Evolutionary conservation across 441 rosid genomes (phyloP), one percentile per base, ranked within the genome.

Genomic region (Francoa sonchifolia): DNA sequence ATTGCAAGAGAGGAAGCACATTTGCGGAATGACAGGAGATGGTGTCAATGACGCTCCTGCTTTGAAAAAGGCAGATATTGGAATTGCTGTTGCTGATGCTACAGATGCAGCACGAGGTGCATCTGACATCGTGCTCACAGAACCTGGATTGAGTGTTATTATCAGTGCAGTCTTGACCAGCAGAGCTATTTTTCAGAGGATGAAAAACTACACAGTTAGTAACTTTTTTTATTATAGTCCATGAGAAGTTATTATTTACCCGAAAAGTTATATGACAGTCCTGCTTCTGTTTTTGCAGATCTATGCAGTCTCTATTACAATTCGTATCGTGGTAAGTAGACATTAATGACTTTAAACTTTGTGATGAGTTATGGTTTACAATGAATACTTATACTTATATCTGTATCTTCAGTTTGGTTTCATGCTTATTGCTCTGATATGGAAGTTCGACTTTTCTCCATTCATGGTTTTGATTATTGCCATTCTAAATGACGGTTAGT

Each of bases 391-490:
- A 1, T 17, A 12, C 47, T 21, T 39, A 5, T 35, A 35, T 36
- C 12, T 30, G 47, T 49, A 54, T 58, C 20, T 42, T 67, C 74
- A 82, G 97, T 73, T 82, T 40, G 94, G 97, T 15, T 89, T 89
- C 67, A 48, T 89, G 92, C 48, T 89, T 36, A 84, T 89, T 55
- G 97, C 97, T 48, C 57, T 84, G 51, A 79, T 89, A 61, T 89
- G 95, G 95, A 75, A 77, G 74, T 84, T 55, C 9, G 95, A 89
- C 64, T 85, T 89, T 64, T 74, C 97, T 10, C 95, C 95, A 3
- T 84, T 89, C 72, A 81, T 89, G 94, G 81, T 85, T 68, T 57
- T 89, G 80, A 89, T 89, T 56, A 89, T 89, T 61, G 97, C 95
- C 41, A 85, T 89, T 51, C 66, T 89, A 38, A 89, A 89, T 60